These are phyloP conservation scores for Cyclocybe aegerita DNA, from an alignment of 768 basidiomycete species.

Conservation along the genomic window DNA sequence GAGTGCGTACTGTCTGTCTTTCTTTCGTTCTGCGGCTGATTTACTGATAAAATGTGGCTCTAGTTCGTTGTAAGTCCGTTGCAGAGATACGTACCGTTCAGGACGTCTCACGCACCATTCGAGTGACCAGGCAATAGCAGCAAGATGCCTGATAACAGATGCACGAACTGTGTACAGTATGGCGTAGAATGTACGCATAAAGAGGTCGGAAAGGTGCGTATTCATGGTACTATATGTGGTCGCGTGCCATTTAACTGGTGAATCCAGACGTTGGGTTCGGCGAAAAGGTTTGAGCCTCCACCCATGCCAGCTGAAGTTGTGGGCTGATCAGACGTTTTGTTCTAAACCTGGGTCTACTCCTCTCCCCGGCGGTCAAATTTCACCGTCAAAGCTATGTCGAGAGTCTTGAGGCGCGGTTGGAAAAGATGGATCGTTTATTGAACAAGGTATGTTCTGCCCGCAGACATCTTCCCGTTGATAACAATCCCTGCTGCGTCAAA, in stretches of 20 bases:
- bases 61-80: conserved; percentile 34
- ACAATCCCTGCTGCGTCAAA: background rate
- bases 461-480: background rate
- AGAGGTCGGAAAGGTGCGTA: conserved; percentile 66
- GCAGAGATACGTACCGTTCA: background rate
- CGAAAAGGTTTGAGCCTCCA: conserved; percentile 50
- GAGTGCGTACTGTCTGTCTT: conserved; percentile 34
- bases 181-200: conserved; percentile 65
- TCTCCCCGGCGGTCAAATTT: conserved; percentile 20
- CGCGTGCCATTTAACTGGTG: background rate
- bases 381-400: conserved; percentile 55
- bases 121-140: conserved; percentile 61
- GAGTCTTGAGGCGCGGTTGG: conserved; percentile 57
- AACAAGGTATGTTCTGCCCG: conserved; percentile 39
- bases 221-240: background rate
- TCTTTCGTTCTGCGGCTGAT: background rate
- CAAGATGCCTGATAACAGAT: conserved; percentile 61
- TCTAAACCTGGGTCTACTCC: too few species aligned
- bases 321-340: too few species aligned
- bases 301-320: background rate
- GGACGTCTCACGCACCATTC: conserved; percentile 4
- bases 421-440: conserved; percentile 64
- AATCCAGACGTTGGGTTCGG: conserved; percentile 53
- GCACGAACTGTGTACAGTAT: conserved; percentile 62
- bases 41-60: background rate